Conservation (phyloP, 2,329 filamentous ascomycete species). For the Gremmenia infestans region DNA sequence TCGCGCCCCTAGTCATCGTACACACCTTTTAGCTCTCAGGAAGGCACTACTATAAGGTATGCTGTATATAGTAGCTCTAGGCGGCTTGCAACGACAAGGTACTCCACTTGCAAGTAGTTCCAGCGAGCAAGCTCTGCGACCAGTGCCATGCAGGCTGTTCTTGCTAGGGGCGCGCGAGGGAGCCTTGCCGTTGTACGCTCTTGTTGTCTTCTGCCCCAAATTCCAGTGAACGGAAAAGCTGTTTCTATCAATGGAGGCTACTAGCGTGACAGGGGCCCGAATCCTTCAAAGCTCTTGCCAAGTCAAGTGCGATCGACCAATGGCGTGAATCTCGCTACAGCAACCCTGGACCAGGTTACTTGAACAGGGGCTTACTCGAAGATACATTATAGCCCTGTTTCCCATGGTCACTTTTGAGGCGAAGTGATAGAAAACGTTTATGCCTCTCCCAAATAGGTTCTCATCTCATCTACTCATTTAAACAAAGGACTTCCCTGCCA, state of each 20-base stretch:
- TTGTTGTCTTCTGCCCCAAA: neutral
- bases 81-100: neutral
- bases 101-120: neutral
- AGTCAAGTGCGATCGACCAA: conserved; percentile 7
- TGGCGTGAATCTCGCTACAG: neutral
- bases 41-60: neutral
- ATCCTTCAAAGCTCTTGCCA: conserved; percentile 11
- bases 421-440: conserved; percentile 23
- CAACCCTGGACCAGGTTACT: neutral
- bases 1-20: neutral
- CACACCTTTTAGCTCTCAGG: neutral
- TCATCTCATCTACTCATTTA: conserved; percentile 14
- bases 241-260: conserved; percentile 1
- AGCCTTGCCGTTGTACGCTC: neutral
- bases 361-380: neutral
- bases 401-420: conserved; percentile 24
- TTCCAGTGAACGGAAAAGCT: conserved; percentile 1
- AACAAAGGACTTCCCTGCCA: conserved; percentile 9
- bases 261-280: conserved; percentile 2
- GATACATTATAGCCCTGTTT: conserved; percentile 26
- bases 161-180: neutral
- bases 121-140: neutral
- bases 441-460: conserved; percentile 29
- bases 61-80: neutral
- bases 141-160: neutral